Evolutionary conservation across 441 rosid species (phyloP), one percentile per base, ranked within the genome.

Genomic region (Kokia cookei): DNA sequence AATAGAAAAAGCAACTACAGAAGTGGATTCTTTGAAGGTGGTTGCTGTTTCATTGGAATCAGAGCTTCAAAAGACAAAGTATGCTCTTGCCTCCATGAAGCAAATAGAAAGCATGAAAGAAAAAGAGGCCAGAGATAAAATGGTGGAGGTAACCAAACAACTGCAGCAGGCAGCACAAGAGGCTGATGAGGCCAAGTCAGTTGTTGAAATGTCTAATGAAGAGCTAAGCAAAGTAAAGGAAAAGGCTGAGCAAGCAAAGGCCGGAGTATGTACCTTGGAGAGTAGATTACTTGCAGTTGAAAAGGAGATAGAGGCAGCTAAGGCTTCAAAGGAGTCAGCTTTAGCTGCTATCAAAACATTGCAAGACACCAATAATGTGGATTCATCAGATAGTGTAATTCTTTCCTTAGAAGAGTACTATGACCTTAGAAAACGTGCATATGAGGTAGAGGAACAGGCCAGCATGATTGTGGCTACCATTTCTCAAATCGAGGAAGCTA

Each of bases 71-170:
- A 87, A 76, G 72, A 96, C 93, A 81, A 93, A 83, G 70, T 73
- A 82, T 1, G 85, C 86, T 53, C 92, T 93, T 75, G 85, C 87
- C 26, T 57, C 86, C 2, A 75, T 88, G 29, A 87, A 79, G 81
- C 96, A 91, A 76, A 85, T 93, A 83, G 99, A 95, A 90, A 98
- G 97, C 76, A 89, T 91, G 84, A 91, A 87, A 81, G 99, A 89
- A 82, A 93, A 87, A 79, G 97, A 86, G 79, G 82, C 88, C 3
- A 89, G 81, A 77, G 92, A 88, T 58, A 91, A 86, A 76, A 88
- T 84, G 86, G 79, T 75, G 24, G 95, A 85, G 81, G 73, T 91
- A 47, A 98, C 99, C 4, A 90, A 87, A 79, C 89, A 91, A 74
- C 87, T 95, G 73, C 96, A 95, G 73, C 81, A 81, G 80, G 95